Percentiles rank a stretch among this genome's conserved stretches.
phyloP scores from a whole-genome alignment of 176 grass and related monocot genomes.

The Otatea glauca region DNA sequence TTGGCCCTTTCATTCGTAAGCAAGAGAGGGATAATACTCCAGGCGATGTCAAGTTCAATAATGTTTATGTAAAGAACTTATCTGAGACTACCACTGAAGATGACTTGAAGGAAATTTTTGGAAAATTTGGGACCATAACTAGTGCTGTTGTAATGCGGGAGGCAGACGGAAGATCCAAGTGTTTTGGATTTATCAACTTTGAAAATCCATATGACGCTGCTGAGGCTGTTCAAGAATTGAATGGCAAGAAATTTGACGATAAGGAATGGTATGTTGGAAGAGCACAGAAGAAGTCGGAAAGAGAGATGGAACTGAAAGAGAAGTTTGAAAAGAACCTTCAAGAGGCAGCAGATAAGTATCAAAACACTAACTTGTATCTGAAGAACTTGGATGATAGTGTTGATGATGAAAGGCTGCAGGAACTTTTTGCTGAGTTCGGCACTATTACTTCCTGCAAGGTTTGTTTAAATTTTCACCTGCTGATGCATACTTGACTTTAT shows the following conservation, averaged over 20 bases:
- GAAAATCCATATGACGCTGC: slow-evolving; percentile 76
- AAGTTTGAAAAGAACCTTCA: slow-evolving; percentile 84
- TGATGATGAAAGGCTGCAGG: slow-evolving; percentile 81
- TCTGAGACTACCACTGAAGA: slow-evolving; percentile 79
- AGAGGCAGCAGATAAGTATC: slow-evolving; percentile 64
- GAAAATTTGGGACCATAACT: slow-evolving; percentile 81
- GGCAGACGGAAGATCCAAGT: slow-evolving; percentile 88
- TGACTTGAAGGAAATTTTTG: slow-evolving; percentile 80
- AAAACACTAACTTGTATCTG: slow-evolving; percentile 83
- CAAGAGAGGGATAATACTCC: slow-evolving; percentile 69
- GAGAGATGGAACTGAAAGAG: slow-evolving; percentile 81
- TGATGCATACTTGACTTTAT: not conserved
- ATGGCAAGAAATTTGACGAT: slow-evolving; percentile 82
- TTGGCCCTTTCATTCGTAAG: slow-evolving; percentile 91
- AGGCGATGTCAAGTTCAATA: slow-evolving; percentile 74
- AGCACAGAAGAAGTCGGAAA: slow-evolving; percentile 94
- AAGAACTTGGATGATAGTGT: slow-evolving; percentile 95
- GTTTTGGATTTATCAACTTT: slow-evolving; percentile 99
- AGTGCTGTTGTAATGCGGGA: slow-evolving; percentile 91
- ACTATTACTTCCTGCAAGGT: slow-evolving; percentile 93
- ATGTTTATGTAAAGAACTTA: slow-evolving; percentile 94
- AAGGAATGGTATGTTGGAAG: slow-evolving; percentile 97
- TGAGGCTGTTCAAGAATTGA: slow-evolving; percentile 78
- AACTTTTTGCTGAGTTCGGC: slow-evolving; percentile 76
- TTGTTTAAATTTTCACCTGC: not conserved